A percentile compares a stretch with the other conserved stretches of the same genome.
phyloP scores from a whole-genome alignment of 164 flowering plant species.

The Annona squamosa region DNA sequence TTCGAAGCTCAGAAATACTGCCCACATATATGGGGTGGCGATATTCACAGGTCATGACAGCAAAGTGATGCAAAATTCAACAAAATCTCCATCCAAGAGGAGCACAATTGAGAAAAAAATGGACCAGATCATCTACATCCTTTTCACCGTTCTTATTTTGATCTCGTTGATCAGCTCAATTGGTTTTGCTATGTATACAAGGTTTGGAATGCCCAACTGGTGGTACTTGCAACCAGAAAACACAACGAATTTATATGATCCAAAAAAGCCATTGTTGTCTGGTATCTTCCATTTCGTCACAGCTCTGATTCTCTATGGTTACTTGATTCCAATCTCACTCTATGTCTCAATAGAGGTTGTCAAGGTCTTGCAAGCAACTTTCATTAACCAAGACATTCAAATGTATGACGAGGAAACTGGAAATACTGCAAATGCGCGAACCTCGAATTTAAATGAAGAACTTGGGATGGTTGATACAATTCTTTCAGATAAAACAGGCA shows the following conservation, averaged over 20 bases:
- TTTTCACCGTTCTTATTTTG: constrained; percentile 47
- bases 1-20: constrained; percentile 76
- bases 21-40: constrained; percentile 65
- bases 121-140: constrained; percentile 58
- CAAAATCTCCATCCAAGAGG: constrained; percentile 73
- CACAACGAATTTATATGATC: constrained; percentile 43
- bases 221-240: constrained; percentile 77
- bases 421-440: constrained; percentile 65
- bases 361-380: constrained; percentile 70
- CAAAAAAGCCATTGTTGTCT: constrained; percentile 37
- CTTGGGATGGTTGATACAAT: constrained; percentile 86
- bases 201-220: constrained; percentile 38
- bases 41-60: constrained; percentile 79
- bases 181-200: constrained; percentile 55
- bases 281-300: constrained; percentile 67
- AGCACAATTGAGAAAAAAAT: constrained; percentile 65
- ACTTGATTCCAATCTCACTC: constrained; percentile 77
- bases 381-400: constrained; percentile 63
- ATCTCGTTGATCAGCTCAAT: constrained; percentile 60
- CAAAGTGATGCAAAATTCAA: constrained; percentile 78
- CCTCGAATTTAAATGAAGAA: constrained; percentile 86
- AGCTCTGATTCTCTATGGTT: constrained; percentile 64
- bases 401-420: constrained; percentile 79
- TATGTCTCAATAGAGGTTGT: constrained; percentile 85
- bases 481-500: constrained; percentile 88